A percentile compares a stretch with the other conserved stretches of the same genome.
phyloP scores from a whole-genome alignment of 164 flowering plant genomes.

The Berberis thunbergii region DNA sequence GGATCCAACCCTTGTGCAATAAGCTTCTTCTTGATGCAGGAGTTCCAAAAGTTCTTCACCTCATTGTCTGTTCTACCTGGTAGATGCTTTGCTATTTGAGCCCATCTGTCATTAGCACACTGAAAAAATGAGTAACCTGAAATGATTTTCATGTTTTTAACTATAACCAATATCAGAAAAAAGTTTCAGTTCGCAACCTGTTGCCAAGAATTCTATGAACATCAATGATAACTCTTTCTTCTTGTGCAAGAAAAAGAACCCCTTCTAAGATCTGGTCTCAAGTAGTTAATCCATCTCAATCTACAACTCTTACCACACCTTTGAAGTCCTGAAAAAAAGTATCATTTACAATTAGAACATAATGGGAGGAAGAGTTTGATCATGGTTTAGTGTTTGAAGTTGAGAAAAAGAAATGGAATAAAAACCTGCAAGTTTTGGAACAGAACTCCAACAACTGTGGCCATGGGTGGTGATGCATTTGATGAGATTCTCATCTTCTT shows the following conservation, averaged over 20 bases:
- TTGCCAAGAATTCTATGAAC: conserved; percentile 38
- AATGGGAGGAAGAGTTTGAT: background rate
- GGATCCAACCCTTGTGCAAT: conserved; percentile 61
- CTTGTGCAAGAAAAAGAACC: conserved; percentile 33
- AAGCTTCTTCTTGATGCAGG: conserved; percentile 65
- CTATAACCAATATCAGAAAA: too few relatives aligned
- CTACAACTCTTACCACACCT: conserved; percentile 48
- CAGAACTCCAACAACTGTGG: conserved; percentile 89
- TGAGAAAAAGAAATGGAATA: background rate
- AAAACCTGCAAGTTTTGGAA: conserved; percentile 71
- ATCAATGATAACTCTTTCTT: conserved; percentile 33
- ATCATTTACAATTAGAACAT: background rate
- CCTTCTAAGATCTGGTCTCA: conserved; percentile 38
- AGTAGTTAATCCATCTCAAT: conserved; percentile 39
- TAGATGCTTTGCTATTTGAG: conserved; percentile 58
- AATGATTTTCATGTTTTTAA: too few relatives aligned
- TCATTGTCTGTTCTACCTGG: conserved; percentile 70
- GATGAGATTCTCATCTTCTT: conserved; percentile 86
- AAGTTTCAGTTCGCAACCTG: conserved; percentile 12
- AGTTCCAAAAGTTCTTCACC: conserved; percentile 67
- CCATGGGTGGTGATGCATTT: conserved; percentile 69
- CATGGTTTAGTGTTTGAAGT: background rate
- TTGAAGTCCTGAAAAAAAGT: conserved; percentile 22
- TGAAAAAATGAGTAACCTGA: too few relatives aligned
- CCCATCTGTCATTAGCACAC: conserved; percentile 37